Percentiles rank a stretch among this genome's conserved stretches.
Conservation (phyloP, 768 basidiomycete genomes). For the Suillus tomentosus region DNA sequence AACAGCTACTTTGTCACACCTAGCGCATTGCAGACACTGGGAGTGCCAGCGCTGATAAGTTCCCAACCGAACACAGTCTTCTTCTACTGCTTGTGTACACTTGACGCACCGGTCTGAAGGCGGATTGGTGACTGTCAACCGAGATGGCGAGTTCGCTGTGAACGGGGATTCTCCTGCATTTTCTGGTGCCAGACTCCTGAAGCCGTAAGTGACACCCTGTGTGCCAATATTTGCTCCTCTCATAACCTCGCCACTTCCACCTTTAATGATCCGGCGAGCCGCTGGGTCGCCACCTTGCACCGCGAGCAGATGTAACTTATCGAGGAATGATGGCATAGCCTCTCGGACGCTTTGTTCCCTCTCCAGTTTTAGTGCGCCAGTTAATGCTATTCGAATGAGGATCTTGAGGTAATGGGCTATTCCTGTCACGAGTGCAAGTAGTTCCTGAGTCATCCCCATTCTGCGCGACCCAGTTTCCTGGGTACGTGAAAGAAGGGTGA, state of each 20-base stretch:
- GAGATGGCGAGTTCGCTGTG: slow-evolving; percentile 41
- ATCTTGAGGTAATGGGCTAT: slow-evolving; percentile 99
- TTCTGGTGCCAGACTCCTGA: slow-evolving; percentile 88
- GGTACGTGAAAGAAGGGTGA: slow-evolving; percentile 93
- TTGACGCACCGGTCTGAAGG: slow-evolving; percentile 91
- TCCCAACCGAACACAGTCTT: slow-evolving; percentile 93
- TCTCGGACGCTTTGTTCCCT: slow-evolving; percentile 81
- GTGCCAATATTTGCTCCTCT: slow-evolving; percentile 68
- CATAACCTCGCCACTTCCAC: slow-evolving; percentile 66
- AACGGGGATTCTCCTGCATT: slow-evolving; percentile 90
- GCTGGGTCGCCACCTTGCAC: slow-evolving; percentile 82
- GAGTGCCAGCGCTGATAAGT: slow-evolving; percentile 99
- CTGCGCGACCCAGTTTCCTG: slow-evolving; percentile 89
- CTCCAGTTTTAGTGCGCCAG: slow-evolving; percentile 94
- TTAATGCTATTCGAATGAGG: slow-evolving; percentile 95
- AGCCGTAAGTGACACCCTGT: slow-evolving; percentile 88
- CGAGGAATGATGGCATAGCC: slow-evolving; percentile 88
- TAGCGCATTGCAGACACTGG: slow-evolving; percentile 82
- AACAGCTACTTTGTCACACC: slow-evolving; percentile 78
- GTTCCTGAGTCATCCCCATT: slow-evolving; percentile 96
- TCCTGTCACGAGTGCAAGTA: slow-evolving; percentile 97
- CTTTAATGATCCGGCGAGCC: slow-evolving; percentile 74
- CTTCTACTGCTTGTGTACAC: slow-evolving; percentile 91
- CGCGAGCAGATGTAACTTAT: slow-evolving; percentile 89
- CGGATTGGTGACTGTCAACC: slow-evolving; percentile 63